Evolutionary conservation across 352 stramenopile genomes (phyloP).

Genomic region (Globisporangium irregulare): DNA sequence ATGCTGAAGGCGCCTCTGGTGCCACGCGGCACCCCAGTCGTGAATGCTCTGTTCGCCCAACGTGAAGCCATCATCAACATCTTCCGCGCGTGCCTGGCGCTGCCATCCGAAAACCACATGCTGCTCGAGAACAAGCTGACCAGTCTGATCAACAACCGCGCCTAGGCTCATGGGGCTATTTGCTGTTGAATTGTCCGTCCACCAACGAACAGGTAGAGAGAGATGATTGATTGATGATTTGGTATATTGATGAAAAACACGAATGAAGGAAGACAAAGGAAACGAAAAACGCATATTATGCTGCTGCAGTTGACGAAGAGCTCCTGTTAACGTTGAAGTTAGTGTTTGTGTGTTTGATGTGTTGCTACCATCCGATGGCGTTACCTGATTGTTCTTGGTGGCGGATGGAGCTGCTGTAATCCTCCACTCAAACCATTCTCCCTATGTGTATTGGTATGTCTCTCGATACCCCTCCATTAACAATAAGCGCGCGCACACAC

Average conservation of each 20-base stretch:
- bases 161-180: slow-evolving; percentile 25
- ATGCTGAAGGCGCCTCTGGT: slow-evolving; percentile 99
- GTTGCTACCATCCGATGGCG: neutral
- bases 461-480: too few species aligned
- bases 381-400: neutral
- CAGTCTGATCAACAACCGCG: slow-evolving; percentile 70
- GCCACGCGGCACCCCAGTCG: slow-evolving; percentile 96
- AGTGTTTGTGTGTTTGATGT: neutral
- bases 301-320: neutral
- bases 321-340: slow-evolving; percentile 2
- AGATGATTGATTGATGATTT: slow-evolving; percentile 3
- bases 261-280: too few species aligned
- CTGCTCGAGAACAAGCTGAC: slow-evolving; percentile 95
- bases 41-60: slow-evolving; percentile 99
- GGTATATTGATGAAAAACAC: slow-evolving; percentile 6
- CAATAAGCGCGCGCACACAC: too few species aligned
- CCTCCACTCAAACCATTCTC: neutral
- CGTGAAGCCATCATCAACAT: slow-evolving; percentile 98
- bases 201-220: neutral
- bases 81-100: slow-evolving; percentile 96
- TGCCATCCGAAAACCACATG: slow-evolving; percentile 98
- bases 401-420: neutral
- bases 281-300: neutral
- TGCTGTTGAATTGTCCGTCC: neutral
- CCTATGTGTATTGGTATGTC: too few species aligned